Base-by-base conservation (phyloP, 2,329 filamentous ascomycete species). In the Colletotrichum sp. region DNA sequence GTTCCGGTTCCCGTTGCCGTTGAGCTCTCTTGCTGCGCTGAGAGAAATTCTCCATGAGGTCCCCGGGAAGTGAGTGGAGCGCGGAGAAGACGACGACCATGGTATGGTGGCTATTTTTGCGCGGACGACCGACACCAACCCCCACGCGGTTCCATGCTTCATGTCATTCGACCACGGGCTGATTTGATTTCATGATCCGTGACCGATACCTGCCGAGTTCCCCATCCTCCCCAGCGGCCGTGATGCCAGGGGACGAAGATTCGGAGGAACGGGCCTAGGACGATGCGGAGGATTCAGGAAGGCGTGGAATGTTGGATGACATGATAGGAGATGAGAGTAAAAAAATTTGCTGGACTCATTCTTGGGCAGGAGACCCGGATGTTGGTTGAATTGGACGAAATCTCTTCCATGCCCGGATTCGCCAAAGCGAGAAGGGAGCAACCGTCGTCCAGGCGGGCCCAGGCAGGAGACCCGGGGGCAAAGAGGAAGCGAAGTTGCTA, bases 121-220 rank as follows among this genome's bases (percentile, higher is more conserved):
- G 47, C 66, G 47, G 66, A 64, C 59, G 51, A 69, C 51, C 59
- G 51, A 69, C 51, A 9, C 29, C 54, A 65, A 51, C 67, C 70
- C 70, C 67, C 71, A 70, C 67, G 71, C 71, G 61, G 67, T 38
- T 69, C 51, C 54, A 66, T 66, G 70, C 61, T 31, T 73, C 57
- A 69, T 31, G 55, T 63, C 57, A 68, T 72, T 72, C 70, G 70
- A 70, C 66, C 51, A 65, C 21, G 31, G 43, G 33, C 69, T 70
- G 62, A 47, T 59, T 62, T 55, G 69, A 38, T 55, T 38, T 51
- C 67, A 55, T 62, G 54, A 54, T 55, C 21, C 29, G 36, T n/a
- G 54, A 57, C 63, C 36, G 69, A 71, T 16, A 70, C 61, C 62
- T 58, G 54, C 27, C 33, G 61, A 58, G 61, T 57, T 29, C 21